These are phyloP conservation scores for Puccinellia tenuiflora DNA, from an alignment of 176 grass and related monocot species.

Conservation along the genomic window DNA sequence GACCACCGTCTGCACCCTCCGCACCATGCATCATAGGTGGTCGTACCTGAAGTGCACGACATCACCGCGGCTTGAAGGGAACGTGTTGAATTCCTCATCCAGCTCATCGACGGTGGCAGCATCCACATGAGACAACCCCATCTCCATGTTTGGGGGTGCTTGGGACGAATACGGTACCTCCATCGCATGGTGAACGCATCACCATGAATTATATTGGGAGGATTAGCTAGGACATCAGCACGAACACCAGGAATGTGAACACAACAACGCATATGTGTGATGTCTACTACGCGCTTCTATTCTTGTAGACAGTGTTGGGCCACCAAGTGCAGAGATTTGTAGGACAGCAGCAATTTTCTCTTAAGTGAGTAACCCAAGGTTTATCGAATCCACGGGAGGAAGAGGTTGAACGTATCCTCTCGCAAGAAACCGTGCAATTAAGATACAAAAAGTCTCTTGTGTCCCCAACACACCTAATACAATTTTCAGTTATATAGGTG, in stretches of 20 bases:
- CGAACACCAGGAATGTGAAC: constrained; percentile 49
- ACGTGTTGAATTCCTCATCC: constrained; percentile 84
- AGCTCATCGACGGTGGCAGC: constrained; percentile 57
- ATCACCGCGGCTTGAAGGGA: constrained; percentile 49
- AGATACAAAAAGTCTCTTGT: too few species aligned
- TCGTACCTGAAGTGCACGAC: constrained; percentile 66
- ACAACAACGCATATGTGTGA: constrained; percentile 39
- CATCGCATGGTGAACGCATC: constrained; percentile 49
- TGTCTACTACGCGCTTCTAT: too few species aligned
- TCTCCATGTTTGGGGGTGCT: constrained; percentile 88
- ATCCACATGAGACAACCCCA: constrained; percentile 73
- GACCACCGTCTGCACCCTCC: constrained; percentile 82
- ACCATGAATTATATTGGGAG: constrained; percentile 55
- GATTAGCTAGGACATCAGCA: constrained; percentile 63
- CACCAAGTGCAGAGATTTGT: too few species aligned
- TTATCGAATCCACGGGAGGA: too few species aligned
- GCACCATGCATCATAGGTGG: constrained; percentile 61
- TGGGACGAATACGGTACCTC: constrained; percentile 46
- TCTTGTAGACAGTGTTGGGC: too few species aligned
- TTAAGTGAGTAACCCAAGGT: too few species aligned
- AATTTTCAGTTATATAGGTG: too few species aligned
- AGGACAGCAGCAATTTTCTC: too few species aligned
- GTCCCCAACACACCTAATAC: too few species aligned
- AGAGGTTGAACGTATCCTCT: too few species aligned
- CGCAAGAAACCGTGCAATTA: too few species aligned